These are phyloP conservation scores for Vairimorpha apis DNA, from an alignment of 371 early-diverging fungal species.

Conservation along the genomic window DNA sequence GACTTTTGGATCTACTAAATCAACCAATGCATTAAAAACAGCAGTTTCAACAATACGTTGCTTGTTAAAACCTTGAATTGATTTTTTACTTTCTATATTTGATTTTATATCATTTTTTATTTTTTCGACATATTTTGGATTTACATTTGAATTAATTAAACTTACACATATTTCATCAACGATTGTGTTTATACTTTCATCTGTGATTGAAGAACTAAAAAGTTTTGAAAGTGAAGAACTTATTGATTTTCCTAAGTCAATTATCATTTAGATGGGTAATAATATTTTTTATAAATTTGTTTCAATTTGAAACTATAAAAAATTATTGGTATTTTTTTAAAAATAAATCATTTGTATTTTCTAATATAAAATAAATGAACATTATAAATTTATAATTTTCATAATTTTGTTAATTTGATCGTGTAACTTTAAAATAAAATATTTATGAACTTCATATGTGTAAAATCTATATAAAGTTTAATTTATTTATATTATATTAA, in stretches of 20 bases:
- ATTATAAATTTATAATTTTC: too few relatives aligned
- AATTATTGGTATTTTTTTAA: too few relatives aligned
- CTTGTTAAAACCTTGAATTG: conserved; percentile 77
- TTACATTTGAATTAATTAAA: conserved; percentile 73
- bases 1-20: conserved; percentile 81
- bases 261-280: conserved; percentile 30
- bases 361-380: too few relatives aligned
- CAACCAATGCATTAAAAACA: conserved; percentile 84
- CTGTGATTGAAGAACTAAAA: conserved; percentile 32
- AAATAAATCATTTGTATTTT: too few relatives aligned
- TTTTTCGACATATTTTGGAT: conserved; percentile 74
- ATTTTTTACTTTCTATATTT: conserved; percentile 71
- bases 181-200: conserved; percentile 44
- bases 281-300: neutral
- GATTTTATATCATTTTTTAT: conserved; percentile 79
- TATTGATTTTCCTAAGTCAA: conserved; percentile 55
- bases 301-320: neutral
- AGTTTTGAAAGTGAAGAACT: conserved; percentile 26
- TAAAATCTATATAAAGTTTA: too few relatives aligned
- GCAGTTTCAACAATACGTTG: conserved; percentile 67
- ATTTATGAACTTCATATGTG: too few relatives aligned
- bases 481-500: too few relatives aligned
- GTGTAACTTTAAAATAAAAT: too few relatives aligned
- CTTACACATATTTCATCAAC: conserved; percentile 60
- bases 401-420: too few relatives aligned